phyloP scores from a whole-genome alignment of 2,329 filamentous ascomycete species.

The Tricladium varicosporioides region DNA sequence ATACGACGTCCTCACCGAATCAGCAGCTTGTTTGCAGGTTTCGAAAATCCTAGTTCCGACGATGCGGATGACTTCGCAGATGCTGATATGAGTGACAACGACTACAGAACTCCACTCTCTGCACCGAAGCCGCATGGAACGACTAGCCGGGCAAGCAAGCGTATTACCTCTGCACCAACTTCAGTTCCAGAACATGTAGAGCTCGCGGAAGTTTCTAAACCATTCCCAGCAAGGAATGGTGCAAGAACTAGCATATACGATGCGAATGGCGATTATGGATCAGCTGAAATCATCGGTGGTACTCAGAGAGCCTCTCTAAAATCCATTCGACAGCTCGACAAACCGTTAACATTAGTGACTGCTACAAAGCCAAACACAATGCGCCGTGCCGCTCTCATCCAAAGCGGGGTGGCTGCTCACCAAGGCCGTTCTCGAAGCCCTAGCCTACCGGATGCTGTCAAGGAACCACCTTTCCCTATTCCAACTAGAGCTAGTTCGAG shows the following conservation, averaged over 20 bases:
- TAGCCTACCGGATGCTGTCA: slow-evolving; percentile 55
- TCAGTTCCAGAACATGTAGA: slow-evolving; percentile 31
- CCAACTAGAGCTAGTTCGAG: slow-evolving; percentile 86
- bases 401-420: slow-evolving; percentile 72
- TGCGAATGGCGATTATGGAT: slow-evolving; percentile 17
- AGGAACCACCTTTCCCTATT: slow-evolving; percentile 84
- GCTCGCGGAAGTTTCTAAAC: slow-evolving; percentile 19
- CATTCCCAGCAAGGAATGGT: slow-evolving; percentile 16
- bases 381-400: slow-evolving; percentile 76
- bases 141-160: slow-evolving; percentile 17
- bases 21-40: slow-evolving; percentile 84
- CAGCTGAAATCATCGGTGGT: slow-evolving; percentile 23
- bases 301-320: slow-evolving; percentile 20
- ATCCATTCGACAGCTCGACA: slow-evolving; percentile 30
- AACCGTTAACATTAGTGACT: slow-evolving; percentile 31
- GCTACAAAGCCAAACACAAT: slow-evolving; percentile 50
- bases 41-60: slow-evolving; percentile 69
- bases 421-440: slow-evolving; percentile 62
- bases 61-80: slow-evolving; percentile 63
- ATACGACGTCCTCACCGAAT: slow-evolving; percentile 69
- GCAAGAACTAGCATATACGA: slow-evolving; percentile 19
- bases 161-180: slow-evolving; percentile 21
- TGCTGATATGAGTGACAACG: slow-evolving; percentile 61
- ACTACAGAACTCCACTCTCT: slow-evolving; percentile 64
- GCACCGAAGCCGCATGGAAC: slow-evolving; percentile 51